A percentile compares a stretch with the other conserved stretches of the same genome.
Evolutionary conservation across 179 eudicot species (phyloP).

Genomic region (Silene noctiflora): DNA sequence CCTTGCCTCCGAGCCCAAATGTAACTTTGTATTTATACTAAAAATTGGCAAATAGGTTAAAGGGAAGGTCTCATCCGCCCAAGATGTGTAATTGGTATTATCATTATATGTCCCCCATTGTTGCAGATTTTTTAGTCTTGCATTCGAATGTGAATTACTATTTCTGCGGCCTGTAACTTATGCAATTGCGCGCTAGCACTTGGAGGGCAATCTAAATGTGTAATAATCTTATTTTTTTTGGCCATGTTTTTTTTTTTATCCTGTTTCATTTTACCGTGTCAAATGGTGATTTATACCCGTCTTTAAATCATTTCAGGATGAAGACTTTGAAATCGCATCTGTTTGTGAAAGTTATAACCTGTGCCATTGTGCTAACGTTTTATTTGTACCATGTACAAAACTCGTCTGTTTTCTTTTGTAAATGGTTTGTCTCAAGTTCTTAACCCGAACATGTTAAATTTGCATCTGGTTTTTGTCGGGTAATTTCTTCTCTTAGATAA

Average conservation of each 20-base stretch:
- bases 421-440: no score
- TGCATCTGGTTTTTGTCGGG: background rate
- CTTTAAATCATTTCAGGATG: no score
- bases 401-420: no score
- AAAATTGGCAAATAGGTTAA: slow-evolving; percentile 22
- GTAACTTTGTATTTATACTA: slow-evolving; percentile 27
- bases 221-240: background rate
- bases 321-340: no score
- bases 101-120: slow-evolving; percentile 20
- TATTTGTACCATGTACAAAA: no score
- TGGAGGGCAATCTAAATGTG: background rate
- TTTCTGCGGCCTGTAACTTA: slow-evolving; percentile 5
- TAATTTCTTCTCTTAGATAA: no score
- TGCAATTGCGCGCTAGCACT: background rate
- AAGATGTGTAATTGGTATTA: slow-evolving; percentile 22
- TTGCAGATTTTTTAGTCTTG: slow-evolving; percentile 15
- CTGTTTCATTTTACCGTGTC: no score
- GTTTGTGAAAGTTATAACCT: no score
- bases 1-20: background rate
- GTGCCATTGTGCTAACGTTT: no score
- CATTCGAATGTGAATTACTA: slow-evolving; percentile 16
- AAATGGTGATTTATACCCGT: no score
- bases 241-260: no score
- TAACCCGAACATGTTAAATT: background rate
- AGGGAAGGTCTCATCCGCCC: slow-evolving; percentile 22